Evolutionary conservation across 2,329 filamentous ascomycete species (phyloP).

Genomic region (Fusarium beomiforme): DNA sequence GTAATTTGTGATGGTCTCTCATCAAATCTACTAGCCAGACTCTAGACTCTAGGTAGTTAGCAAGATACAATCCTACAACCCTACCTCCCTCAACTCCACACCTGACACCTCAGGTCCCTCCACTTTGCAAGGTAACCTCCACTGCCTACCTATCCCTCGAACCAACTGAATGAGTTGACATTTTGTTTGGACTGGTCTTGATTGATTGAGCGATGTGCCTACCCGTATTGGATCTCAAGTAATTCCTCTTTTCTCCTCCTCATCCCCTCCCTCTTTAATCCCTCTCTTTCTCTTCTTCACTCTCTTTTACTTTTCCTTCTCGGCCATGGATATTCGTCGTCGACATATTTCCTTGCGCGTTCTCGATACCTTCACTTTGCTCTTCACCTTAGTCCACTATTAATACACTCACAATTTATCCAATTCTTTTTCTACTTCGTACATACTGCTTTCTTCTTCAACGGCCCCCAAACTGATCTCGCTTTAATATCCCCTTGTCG

Average conservation of each 20-base stretch:
- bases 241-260: conserved; percentile 4
- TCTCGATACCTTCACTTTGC: neutral
- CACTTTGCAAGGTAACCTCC: no score
- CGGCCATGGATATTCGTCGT: conserved; percentile 19
- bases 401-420: neutral
- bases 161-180: neutral
- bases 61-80: no score
- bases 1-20: no score
- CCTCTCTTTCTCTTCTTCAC: conserved; percentile 1
- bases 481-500: conserved; percentile 19
- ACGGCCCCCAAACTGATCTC: neutral
- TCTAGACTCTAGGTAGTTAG: no score
- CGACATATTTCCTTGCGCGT: neutral
- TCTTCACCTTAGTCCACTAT: neutral
- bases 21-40: no score
- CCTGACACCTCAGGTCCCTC: no score
- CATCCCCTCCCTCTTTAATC: no score
- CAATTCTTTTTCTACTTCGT: neutral
- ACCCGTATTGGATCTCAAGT: conserved; percentile 2
- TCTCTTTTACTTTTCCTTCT: neutral
- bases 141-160: no score
- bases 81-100: no score
- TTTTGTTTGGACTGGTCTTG: neutral
- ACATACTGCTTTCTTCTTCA: neutral
- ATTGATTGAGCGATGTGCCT: neutral